Evolutionary conservation across 139 green algal genomes (phyloP), one percentile per base, ranked within the genome.

Genomic region (Asterochloris erici): DNA sequence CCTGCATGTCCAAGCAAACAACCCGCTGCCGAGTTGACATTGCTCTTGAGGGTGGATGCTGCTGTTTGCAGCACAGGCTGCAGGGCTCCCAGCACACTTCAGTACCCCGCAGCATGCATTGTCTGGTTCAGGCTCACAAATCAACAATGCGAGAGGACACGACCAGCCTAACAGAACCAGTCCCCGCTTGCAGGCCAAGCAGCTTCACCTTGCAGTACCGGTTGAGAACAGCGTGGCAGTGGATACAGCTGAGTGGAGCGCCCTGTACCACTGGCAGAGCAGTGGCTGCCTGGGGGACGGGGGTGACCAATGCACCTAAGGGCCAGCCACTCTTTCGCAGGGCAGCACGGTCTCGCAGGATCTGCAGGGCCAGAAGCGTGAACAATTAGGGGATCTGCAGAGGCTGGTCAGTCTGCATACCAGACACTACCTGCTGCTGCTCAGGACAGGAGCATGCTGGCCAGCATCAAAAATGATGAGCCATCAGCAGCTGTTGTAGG

Each of bases 131-230:
- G 38, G 38, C 38, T 6, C 6, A 6, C 4, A 54, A 54, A 2
- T 54, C 38, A 54, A 54, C 38, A 54, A 54, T 54, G 38, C 6
- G 38, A 6, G 6, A 54, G 38, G 38, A 6, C 38, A 54, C 6
- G 38, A 54, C 38, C n/a, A n/a, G n/a, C n/a, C n/a, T 54, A 54
- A 54, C 38, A 54, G 4, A 54, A 54, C 38, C 38, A 54, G 6
- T 6, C 38, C 6, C 6, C 4, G 6, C 38, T 54, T 54, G 38
- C 38, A 54, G 38, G 38, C 38, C 23, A 13, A 11, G 10, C 12
- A 28, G 0, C n/a, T 12, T 68, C 76, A 80, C 76, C 76, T 80
- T 80, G 60, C 76, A 80, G 61, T 80, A 64, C 24, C 54, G 60
- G 47, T 80, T 80, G 60, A 80, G n/a, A 62, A 60, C 68, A 19